Percentiles rank a stretch among this genome's conserved stretches.
These are phyloP conservation scores for Pestalotiopsis sp. DNA, from an alignment of 2,329 filamentous ascomycete genomes.

Conservation along the genomic window DNA sequence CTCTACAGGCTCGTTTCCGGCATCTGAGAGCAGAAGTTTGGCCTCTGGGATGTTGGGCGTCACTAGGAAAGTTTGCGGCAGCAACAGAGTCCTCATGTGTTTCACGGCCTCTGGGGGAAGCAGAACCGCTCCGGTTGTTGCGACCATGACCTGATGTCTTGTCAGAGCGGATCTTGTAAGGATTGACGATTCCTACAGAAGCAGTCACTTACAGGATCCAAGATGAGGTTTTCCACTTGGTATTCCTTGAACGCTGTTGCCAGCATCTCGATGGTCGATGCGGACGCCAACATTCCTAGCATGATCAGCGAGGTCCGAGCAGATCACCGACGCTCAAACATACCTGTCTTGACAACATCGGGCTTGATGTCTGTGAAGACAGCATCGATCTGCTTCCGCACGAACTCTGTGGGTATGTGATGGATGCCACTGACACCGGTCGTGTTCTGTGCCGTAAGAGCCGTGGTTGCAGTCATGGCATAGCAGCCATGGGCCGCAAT, in stretches of 20 bases:
- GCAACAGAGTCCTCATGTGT: constrained; percentile 57
- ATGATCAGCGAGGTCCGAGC: constrained; percentile 12
- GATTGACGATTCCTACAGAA: not conserved
- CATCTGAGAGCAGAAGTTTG: constrained; percentile 59
- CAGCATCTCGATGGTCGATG: constrained; percentile 67
- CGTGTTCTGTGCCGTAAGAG: constrained; percentile 95
- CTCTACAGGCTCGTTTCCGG: constrained; percentile 37
- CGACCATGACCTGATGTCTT: constrained; percentile 77
- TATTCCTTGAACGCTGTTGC: constrained; percentile 62
- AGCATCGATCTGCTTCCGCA: constrained; percentile 82
- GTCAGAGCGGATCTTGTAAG: not conserved
- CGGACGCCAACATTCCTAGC: constrained; percentile 79
- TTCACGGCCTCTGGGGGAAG: constrained; percentile 65
- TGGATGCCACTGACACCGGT: constrained; percentile 81
- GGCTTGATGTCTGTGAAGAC: constrained; percentile 81
- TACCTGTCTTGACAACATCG: constrained; percentile 91
- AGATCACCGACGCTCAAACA: constrained; percentile 17
- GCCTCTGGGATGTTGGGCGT: constrained; percentile 82
- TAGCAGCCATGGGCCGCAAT: constrained; percentile 91
- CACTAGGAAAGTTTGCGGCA: constrained; percentile 67
- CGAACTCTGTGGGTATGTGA: constrained; percentile 73
- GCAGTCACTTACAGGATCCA: constrained; percentile 67
- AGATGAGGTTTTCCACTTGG: constrained; percentile 58
- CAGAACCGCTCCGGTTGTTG: constrained; percentile 73
- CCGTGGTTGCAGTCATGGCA: constrained; percentile 93